phyloP scores from a whole-genome alignment of 163 green algal genomes.

The Scenedesmus sp. region DNA sequence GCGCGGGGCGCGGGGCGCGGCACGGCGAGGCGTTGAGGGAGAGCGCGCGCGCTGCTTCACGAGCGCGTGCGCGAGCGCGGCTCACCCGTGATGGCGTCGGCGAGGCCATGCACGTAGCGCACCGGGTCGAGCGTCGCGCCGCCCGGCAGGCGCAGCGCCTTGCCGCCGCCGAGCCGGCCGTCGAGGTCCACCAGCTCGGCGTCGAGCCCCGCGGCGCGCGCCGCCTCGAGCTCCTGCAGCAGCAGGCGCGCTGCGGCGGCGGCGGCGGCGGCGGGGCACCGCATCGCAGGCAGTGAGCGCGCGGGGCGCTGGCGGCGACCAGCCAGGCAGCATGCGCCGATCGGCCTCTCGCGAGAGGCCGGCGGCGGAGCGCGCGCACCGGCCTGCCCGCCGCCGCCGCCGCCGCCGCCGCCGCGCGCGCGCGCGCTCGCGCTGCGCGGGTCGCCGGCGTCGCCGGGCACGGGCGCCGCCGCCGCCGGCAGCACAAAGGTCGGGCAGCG shows the following conservation, averaged over 20 bases:
- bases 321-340: no score
- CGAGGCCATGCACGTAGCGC: constrained; percentile 53
- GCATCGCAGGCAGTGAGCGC: no score
- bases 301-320: no score
- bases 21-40: no score
- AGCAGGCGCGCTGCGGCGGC: constrained; percentile 22
- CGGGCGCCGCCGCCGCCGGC: neutral
- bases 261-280: neutral
- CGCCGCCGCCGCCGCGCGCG: neutral
- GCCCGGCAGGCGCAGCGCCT: constrained; percentile 24
- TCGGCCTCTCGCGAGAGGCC: no score
- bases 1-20: no score
- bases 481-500: constrained; percentile 15
- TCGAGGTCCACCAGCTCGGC: neutral
- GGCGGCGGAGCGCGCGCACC: neutral
- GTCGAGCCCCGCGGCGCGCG: neutral
- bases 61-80: no score
- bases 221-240: constrained; percentile 35
- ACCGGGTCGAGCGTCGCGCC: constrained; percentile 29
- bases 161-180: neutral
- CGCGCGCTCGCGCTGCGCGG: constrained; percentile 18
- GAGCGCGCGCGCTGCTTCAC: no score
- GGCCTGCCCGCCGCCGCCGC: neutral
- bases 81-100: constrained; percentile 44
- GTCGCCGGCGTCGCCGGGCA: constrained; percentile 28